Evolutionary conservation across 2,329 filamentous ascomycete genomes (phyloP), one percentile per base, ranked within the genome.

Genomic region (Sarocladium brachiariae): DNA sequence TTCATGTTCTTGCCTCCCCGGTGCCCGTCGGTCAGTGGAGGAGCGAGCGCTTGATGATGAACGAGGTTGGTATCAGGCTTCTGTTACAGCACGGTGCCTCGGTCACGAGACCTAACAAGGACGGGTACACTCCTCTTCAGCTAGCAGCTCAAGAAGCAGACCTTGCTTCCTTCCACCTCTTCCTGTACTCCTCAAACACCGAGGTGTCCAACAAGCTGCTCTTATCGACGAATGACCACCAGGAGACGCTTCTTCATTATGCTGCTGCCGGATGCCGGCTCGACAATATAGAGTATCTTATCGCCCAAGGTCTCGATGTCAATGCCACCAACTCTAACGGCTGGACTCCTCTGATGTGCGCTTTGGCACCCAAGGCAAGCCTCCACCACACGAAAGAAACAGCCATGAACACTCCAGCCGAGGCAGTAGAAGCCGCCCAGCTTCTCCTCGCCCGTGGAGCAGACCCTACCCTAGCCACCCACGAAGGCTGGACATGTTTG

Each of bases 261-360:
- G 61, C 62, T 2, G 61, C 62, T 2, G 59, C 57, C 2, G 61
- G 61, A 0, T 52, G 58, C 10, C 51, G 56, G 2, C 11, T 39
- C 18, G 57, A 59, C 11, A 55, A 55, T 0, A 38, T 64, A 13
- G 53, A 56, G 11, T 31, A 31, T 14, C 30, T 31, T 31, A 31
- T 31, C 30, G 38, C 48, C 18, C 39, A 38, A 2, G 57, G 60
- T 25, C 18, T 58, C 1, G 49, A 61, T 39, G 54, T 61, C 24
- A 58, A 65, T 39, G 37, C 46, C 1, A 27, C 21, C 1, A 65
- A 53, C 51, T 10, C 46, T 9, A 59, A 61, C 38, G 57, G 59
- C 41, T 65, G 62, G 63, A 65, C 62, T 10, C 62, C 63, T 5
- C 51, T 65, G 16, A 49, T 62, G 27, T 65, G 61, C 35, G 61